phyloP scores from a whole-genome alignment of 2,329 filamentous ascomycete genomes.

The Fusarium gaditjirri region DNA sequence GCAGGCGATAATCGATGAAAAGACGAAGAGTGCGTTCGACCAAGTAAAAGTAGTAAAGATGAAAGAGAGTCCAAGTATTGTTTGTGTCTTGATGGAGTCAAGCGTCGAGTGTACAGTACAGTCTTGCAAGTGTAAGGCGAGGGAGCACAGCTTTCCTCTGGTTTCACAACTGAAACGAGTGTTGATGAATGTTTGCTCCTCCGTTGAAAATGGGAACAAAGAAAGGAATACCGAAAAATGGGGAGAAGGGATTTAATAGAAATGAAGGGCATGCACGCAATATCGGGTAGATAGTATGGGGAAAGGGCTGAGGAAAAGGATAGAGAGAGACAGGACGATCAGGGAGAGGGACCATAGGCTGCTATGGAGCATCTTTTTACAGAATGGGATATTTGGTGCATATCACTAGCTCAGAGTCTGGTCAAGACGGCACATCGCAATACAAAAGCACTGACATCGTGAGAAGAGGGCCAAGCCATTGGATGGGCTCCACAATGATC shows the following conservation, averaged over 20 bases:
- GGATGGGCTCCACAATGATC: constrained; percentile 29
- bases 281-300: constrained; percentile 17
- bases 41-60: not conserved
- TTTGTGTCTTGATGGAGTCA: constrained; percentile 6
- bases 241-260: constrained; percentile 12
- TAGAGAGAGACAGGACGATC: constrained; percentile 14
- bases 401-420: constrained; percentile 31
- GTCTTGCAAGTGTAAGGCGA: constrained; percentile 20
- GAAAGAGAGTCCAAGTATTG: constrained; percentile 21
- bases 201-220: not conserved
- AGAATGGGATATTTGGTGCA: constrained; percentile 34
- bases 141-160: constrained; percentile 43
- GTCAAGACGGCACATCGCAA: constrained; percentile 34
- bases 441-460: constrained; percentile 18
- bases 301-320: constrained; percentile 12
- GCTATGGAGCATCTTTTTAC: constrained; percentile 14
- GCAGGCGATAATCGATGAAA: not conserved
- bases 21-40: not conserved
- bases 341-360: constrained; percentile 15
- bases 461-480: constrained; percentile 19
- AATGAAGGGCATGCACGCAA: constrained; percentile 34
- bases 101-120: not conserved
- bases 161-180: constrained; percentile 42
- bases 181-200: constrained; percentile 31
- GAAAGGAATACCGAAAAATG: not conserved